Base-by-base conservation (phyloP, 371 early-diverging fungal genomes). In the Entomophthora muscae region DNA sequence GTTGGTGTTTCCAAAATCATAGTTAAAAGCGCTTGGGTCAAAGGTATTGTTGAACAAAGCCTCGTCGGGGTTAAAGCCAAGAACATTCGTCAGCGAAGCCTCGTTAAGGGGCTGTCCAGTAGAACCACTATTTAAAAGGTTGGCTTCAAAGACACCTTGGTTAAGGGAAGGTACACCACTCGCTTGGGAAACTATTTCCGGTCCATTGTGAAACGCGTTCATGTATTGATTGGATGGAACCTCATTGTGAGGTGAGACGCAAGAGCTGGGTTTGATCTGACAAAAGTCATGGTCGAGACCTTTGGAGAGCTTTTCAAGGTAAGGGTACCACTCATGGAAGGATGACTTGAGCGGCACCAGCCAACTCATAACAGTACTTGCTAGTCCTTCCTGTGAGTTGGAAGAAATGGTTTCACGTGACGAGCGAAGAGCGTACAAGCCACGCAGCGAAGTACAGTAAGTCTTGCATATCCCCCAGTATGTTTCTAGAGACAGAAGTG, bases 261-360 rank as follows among this genome's bases (percentile, higher is more conserved):
- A 10, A 42, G 42, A 42, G 17, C 5, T 5, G 17, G 17, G 10
- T 10, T 42, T 42, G 17, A 17, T 42, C 42, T 42, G 5, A 24
- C 52, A 61, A 33, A 61, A 61, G 22, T 61, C 42, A 26, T 61
- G 32, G 26, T 30, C 61, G 17, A 61, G 42, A 2, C 42, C 52
- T 42, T 61, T 61, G 7, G 61, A 7, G 3, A 61, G 27, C 52
- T 61, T 61, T 22, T 61, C 61, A n/a, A 61, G 42, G 42, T 61
- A 61, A 30, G 61, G 61, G 27, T 61, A 61, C 61, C 61, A 61
- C n/a, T 61, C 61, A n/a, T 61, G 61, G 10, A 61, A 61, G 13
- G 61, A 61, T 23, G 61, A 61, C 24, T 61, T 61, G 42, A 61
- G 52, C 12, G 61, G 61, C 27, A 61, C 61, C 21, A 61, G 23